These are phyloP conservation scores for Cadophora gregata DNA, from an alignment of 2,329 filamentous ascomycete genomes.

Conservation along the genomic window DNA sequence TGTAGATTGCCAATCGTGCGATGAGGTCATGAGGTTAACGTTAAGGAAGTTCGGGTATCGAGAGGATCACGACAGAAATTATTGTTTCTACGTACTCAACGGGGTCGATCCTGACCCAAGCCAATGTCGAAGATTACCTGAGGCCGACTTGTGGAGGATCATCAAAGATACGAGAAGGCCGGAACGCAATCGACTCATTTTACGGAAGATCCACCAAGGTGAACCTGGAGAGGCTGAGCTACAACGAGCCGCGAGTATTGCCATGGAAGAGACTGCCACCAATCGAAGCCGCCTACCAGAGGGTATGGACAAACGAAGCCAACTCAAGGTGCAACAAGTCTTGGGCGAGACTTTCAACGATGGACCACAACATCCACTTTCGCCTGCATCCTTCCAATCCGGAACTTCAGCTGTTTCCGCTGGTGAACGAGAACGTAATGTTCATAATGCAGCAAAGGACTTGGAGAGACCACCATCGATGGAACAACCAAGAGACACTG, in stretches of 20 bases:
- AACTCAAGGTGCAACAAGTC: slow-evolving; percentile 86
- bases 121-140: slow-evolving; percentile 81
- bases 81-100: slow-evolving; percentile 94
- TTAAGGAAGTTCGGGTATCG: slow-evolving; percentile 86
- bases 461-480: slow-evolving; percentile 60
- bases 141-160: slow-evolving; percentile 88
- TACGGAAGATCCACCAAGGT: slow-evolving; percentile 89
- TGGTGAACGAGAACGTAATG: slow-evolving; percentile 69
- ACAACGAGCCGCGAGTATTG: slow-evolving; percentile 85
- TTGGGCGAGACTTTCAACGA: slow-evolving; percentile 87
- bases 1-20: slow-evolving; percentile 86
- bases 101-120: slow-evolving; percentile 83
- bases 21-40: slow-evolving; percentile 90
- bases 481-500: slow-evolving; percentile 44
- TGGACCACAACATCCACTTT: slow-evolving; percentile 81
- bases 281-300: slow-evolving; percentile 69
- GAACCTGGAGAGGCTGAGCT: slow-evolving; percentile 89
- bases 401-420: slow-evolving; percentile 45
- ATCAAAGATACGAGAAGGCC: slow-evolving; percentile 85
- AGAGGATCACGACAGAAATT: slow-evolving; percentile 91
- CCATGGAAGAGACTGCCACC: slow-evolving; percentile 82
- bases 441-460: slow-evolving; percentile 63
- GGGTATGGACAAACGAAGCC: slow-evolving; percentile 70
- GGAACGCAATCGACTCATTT: slow-evolving; percentile 88
- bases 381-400: slow-evolving; percentile 71